These are phyloP conservation scores for Hypoxylon fuscum DNA, from an alignment of 495 filamentous ascomycete genomes.

Conservation along the genomic window DNA sequence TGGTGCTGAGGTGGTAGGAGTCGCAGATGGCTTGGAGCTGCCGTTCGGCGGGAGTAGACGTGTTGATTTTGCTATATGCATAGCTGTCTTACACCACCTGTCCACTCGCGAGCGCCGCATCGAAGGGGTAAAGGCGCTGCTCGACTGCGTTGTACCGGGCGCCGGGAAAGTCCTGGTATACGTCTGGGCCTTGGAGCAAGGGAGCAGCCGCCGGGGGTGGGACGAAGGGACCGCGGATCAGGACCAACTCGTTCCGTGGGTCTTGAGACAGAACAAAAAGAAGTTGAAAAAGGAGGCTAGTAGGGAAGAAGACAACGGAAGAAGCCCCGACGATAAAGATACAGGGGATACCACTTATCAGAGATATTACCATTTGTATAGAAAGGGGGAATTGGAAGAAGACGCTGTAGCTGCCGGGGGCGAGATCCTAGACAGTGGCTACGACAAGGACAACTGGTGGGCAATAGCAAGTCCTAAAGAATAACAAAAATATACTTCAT, in stretches of 20 bases:
- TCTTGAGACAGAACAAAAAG: slow-evolving; percentile 64
- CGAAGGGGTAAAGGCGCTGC: slow-evolving; percentile 74
- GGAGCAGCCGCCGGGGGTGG: slow-evolving; percentile 89
- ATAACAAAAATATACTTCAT: background rate
- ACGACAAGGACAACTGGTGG: slow-evolving; percentile 99
- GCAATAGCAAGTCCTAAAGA: slow-evolving; percentile 51
- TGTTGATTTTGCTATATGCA: slow-evolving; percentile 94
- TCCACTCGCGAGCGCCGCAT: slow-evolving; percentile 81
- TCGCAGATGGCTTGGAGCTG: slow-evolving; percentile 77
- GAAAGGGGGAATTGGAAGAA: slow-evolving; percentile 83
- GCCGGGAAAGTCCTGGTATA: slow-evolving; percentile 80
- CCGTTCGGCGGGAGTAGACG: slow-evolving; percentile 67
- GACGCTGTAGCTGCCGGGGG: slow-evolving; percentile 83
- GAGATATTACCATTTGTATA: slow-evolving; percentile 95
- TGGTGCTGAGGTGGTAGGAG: slow-evolving; percentile 53
- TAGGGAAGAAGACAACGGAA: slow-evolving; percentile 20
- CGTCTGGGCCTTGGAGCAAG: slow-evolving; percentile 98
- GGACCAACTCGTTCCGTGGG: slow-evolving; percentile 97
- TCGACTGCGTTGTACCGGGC: slow-evolving; percentile 66
- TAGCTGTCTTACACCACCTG: slow-evolving; percentile 94
- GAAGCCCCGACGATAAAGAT: slow-evolving; percentile 21
- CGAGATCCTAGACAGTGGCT: slow-evolving; percentile 78
- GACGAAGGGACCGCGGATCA: slow-evolving; percentile 79
- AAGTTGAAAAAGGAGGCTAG: slow-evolving; percentile 31
- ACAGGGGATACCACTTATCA: slow-evolving; percentile 67